phyloP scores from a whole-genome alignment of 495 filamentous ascomycete species.

The Neurospora sp. region DNA sequence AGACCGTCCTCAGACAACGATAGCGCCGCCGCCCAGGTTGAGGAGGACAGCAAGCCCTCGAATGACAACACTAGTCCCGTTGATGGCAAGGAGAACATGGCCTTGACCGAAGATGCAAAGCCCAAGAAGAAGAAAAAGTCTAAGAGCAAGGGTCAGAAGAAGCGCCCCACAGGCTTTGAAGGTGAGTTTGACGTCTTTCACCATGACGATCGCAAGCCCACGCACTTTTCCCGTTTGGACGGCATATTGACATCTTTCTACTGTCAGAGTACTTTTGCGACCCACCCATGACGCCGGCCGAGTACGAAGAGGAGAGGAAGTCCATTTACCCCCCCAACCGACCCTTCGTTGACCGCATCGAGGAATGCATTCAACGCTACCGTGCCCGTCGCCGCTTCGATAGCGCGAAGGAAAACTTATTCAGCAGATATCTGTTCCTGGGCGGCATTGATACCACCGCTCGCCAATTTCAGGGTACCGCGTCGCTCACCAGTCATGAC shows the following conservation, averaged over 20 bases:
- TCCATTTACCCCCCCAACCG: conserved; percentile 16
- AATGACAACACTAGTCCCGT: not conserved
- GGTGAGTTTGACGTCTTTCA: conserved; percentile 15
- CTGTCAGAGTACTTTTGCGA: conserved; percentile 60
- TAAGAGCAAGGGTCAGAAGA: conserved; percentile 16
- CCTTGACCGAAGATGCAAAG: not conserved
- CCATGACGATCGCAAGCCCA: not conserved
- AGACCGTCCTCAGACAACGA: not conserved
- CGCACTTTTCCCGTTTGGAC: not conserved
- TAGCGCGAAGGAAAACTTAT: conserved; percentile 47
- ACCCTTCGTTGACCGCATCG: conserved; percentile 49
- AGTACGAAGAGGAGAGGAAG: conserved; percentile 47
- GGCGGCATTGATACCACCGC: conserved; percentile 66
- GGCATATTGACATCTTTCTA: not conserved
- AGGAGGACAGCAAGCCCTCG: not conserved
- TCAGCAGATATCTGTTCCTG: conserved; percentile 69
- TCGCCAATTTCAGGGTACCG: conserved; percentile 57
- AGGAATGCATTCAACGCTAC: conserved; percentile 78
- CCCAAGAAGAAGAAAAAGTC: conserved; percentile 23
- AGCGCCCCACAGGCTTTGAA: conserved; percentile 34
- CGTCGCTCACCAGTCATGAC: conserved; percentile 41
- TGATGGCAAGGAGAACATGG: not conserved
- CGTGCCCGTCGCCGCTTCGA: conserved; percentile 64
- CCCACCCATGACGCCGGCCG: conserved; percentile 59
- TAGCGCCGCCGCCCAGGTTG: not conserved